Evolutionary conservation across 306 rosid genomes (phyloP), one percentile per base, ranked within the genome.

Genomic region (Adenanthera pavonina): DNA sequence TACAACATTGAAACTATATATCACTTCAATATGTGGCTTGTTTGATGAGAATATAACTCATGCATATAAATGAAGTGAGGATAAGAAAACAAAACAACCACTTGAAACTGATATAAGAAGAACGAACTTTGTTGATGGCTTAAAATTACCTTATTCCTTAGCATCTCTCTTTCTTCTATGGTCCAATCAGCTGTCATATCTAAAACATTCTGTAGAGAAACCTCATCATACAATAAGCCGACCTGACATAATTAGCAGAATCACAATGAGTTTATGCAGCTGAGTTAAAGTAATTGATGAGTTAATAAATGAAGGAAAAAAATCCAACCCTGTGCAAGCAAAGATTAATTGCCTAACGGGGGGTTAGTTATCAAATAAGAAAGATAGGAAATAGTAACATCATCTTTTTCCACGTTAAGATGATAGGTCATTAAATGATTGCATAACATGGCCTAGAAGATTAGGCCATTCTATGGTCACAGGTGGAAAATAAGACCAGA

Each of bases 121-220:
- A 72, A 74, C 25, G 76, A 80, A 59, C 49, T 51, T 60, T 88
- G 77, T 74, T 46, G 19, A 44, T 20, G 34, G 3, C 25, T 69
- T 44, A 33, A 69, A 36, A 25, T 60, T 88, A 96, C 99, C 99
- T 93, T 90, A 87, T 91, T 89, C 89, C 99, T 88, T 74, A 96
- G 82, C 97, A 92, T 93, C 84, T 88, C 88, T 62, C 99, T 92
- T 89, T 96, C 98, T 84, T 90, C 95, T 4, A 81, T 59, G 56
- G 97, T 93, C 98, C 99, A 96, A 82, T 96, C 99, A 70, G 97
- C 97, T 52, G 92, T 92, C 84, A 96, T 78, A 86, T 96, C 97
- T 69, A 96, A 85, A 79, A 90, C 77, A 36, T 83, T 90, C 84
- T 96, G 99, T 35, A 96, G 85, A 80, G 97, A 92, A 82, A 82